These are phyloP conservation scores for Ceriops tagal DNA, from an alignment of 345 rosid species.

Conservation along the genomic window DNA sequence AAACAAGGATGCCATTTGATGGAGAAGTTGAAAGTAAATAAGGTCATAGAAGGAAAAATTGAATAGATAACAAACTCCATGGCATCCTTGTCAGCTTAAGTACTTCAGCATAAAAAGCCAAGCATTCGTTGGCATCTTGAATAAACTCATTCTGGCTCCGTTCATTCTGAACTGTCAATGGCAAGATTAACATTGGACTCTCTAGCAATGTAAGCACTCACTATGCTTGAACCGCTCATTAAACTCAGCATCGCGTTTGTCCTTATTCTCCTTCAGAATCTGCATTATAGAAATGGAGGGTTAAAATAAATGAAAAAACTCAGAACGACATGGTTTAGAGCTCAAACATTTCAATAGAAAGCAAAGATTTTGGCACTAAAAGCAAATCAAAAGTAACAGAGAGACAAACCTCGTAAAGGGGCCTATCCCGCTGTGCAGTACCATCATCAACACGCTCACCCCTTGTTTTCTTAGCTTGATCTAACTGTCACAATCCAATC, in stretches of 20 bases:
- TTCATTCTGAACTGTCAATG: too few species aligned
- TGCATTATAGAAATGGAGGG: constrained; percentile 17
- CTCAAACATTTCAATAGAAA: not conserved
- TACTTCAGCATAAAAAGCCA: too few species aligned
- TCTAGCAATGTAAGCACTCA: constrained; percentile 34
- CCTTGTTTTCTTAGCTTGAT: constrained; percentile 75
- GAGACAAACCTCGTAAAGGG: constrained; percentile 64
- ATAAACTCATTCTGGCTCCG: too few species aligned
- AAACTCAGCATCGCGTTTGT: constrained; percentile 89
- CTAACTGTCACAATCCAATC: constrained; percentile 46
- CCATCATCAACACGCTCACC: constrained; percentile 96
- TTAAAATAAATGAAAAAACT: not conserved
- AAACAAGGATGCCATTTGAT: too few species aligned
- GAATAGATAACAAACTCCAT: too few species aligned
- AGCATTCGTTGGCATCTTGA: too few species aligned
- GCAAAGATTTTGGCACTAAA: not conserved
- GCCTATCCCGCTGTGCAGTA: constrained; percentile 86
- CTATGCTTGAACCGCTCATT: constrained; percentile 96
- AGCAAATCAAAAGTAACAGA: not conserved
- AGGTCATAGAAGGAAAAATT: too few species aligned
- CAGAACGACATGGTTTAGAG: not conserved
- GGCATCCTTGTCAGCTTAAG: too few species aligned
- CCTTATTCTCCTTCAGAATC: constrained; percentile 95
- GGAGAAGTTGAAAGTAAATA: too few species aligned
- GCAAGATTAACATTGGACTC: too few species aligned